Evolutionary conservation across 768 basidiomycete species (phyloP), one percentile per base, ranked within the genome.

Genomic region (Leucocoprinus sp.): DNA sequence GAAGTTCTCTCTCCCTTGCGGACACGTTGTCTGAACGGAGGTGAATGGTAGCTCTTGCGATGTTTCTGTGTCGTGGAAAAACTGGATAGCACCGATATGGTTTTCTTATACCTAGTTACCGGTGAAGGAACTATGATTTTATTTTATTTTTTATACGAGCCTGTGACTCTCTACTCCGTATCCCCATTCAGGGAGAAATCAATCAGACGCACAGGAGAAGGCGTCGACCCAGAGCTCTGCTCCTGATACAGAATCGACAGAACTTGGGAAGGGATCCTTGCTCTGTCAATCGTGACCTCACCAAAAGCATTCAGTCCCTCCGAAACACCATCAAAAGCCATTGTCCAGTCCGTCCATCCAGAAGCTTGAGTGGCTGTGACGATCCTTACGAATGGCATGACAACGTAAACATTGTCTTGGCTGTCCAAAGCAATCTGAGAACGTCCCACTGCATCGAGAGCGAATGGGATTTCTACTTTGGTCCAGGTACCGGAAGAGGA

Each of bases 401-500:
- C 62, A 15, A 73, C 67, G 33, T 73, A 71, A n/a, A 60, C 57
- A 44, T 73, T 71, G 52, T 73, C 70, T 4, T 54, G 38, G 9
- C 42, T 46, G 50, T 73, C 70, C 29, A 73, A 55, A 5, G 68
- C 69, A 29, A 73, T 71, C 42, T 71, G 71, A 5, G 68, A 70
- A 12, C 70, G 67, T 12, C 71, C 71, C 4, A 71, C 69, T 11
- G 66, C 42, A 27, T 70, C 61, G 35, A 73, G 52, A 3, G 64
- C 56, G 52, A 69, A 70, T 4, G 70, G 70, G 28, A 73, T 73
- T 37, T 73, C 71, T 40, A 68, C 59, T 54, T 73, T 73, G 19
- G 65, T 67, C 54, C 69, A 71, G 4, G 62, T 60, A 7, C 67
- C 67, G 40, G 60, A 68, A 12, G 67, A 49, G 18, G 63, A 62